Base-by-base conservation (phyloP, 768 basidiomycete genomes). In the Hypsizygus marmoreus region DNA sequence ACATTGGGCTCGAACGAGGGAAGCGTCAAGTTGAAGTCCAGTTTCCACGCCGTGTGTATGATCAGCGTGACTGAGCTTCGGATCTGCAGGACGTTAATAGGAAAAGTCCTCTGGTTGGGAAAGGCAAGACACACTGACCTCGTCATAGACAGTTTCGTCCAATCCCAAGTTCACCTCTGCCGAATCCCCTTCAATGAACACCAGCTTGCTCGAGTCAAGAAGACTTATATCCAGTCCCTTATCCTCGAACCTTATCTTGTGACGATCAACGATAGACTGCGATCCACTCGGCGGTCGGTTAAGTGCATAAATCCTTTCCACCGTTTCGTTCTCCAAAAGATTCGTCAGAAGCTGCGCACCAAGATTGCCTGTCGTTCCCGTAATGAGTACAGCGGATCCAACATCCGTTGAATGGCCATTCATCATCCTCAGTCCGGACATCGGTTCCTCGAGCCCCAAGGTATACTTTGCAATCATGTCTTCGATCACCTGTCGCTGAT, bases 1-100 rank as follows among this genome's bases (percentile, higher is more conserved):
- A 81, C 62, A 50, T 77, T 72, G 2, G 68, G 51, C 45, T 80
- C 77, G 42, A 79, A 81, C 4, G 76, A 77, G 1, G 68, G 61
- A 26, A 80, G 57, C 9, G 69, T 63, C 1, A 78, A 64, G 42
- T 75, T 76, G 61, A 81, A 68, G 46, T 67, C 60, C 19, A 69
- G 57, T 16, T 56, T 61, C 74, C 74, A 75, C 4, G 73, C 71
- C 4, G 61, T 68, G 43, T 73, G 72, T 17, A 73, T 65, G 40
- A 73, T 59, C 33, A 65, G 22, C 6, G 67, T 69, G 25, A 71
- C 54, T 0, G 66, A 65, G 2, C 43, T 51, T 3, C 54, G 56
- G 1, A 73, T 54, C 72, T 72, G 17, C 3, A 30, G 16, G 23
- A n/a, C 32, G 32, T 39, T 39, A 29, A 26, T 9, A 22, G n/a